These are phyloP conservation scores for Lepidium sativum DNA, from an alignment of 345 rosid genomes.

Conservation along the genomic window DNA sequence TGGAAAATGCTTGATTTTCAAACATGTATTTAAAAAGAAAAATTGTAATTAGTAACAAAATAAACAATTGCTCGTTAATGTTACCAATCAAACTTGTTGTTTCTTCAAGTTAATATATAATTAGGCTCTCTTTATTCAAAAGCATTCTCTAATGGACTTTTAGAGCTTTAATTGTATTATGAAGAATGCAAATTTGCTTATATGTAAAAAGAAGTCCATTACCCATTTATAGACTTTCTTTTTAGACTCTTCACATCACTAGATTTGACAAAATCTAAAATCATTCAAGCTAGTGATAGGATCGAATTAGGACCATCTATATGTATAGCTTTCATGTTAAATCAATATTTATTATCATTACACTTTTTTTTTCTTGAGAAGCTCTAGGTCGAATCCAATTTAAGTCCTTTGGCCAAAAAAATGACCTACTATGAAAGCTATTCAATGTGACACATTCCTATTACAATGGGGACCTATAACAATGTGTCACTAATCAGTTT, in stretches of 20 bases:
- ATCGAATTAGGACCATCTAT: not conserved
- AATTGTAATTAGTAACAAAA: too few species aligned
- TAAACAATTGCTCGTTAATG: too few species aligned
- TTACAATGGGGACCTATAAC: not conserved
- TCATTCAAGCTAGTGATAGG: slow-evolving; percentile 8
- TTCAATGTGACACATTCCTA: not conserved
- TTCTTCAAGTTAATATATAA: too few species aligned
- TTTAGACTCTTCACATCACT: slow-evolving; percentile 6
- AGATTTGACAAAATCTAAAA: slow-evolving; percentile 17
- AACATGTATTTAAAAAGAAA: too few species aligned
- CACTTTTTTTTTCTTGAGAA: not conserved
- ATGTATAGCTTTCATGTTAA: not conserved
- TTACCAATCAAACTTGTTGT: too few species aligned
- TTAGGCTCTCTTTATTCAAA: not conserved
- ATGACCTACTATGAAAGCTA: too few species aligned
- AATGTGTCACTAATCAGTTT: not conserved
- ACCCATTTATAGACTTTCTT: not conserved
- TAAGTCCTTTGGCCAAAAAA: not conserved
- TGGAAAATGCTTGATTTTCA: too few species aligned
- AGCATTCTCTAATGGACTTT: not conserved
- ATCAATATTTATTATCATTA: not conserved
- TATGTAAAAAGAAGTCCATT: not conserved
- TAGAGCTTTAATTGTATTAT: not conserved
- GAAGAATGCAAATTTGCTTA: not conserved
- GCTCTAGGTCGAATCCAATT: not conserved